phyloP scores from a whole-genome alignment of 805 yeast species.

The Hanseniaspora mollemarum region DNA sequence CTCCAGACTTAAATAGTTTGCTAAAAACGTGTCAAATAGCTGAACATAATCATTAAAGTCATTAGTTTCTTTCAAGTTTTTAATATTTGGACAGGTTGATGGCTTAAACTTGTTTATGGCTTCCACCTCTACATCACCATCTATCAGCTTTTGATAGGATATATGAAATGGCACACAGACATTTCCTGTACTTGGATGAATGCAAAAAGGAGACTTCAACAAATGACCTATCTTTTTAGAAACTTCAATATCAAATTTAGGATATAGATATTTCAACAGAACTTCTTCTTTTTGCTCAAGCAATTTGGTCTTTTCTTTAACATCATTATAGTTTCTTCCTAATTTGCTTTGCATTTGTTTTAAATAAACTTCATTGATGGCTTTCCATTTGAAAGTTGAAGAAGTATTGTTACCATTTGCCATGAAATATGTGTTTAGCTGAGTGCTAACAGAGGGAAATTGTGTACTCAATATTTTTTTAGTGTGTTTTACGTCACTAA shows the following conservation, averaged over 20 bases:
- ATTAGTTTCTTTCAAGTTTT: neutral
- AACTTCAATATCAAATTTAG: conserved; percentile 86
- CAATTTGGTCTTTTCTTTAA: conserved; percentile 11
- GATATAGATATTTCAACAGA: conserved; percentile 70
- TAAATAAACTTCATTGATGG: conserved; percentile 43
- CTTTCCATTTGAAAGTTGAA: conserved; percentile 66
- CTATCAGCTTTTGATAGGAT: conserved; percentile 13
- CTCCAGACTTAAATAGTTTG: conserved; percentile 2
- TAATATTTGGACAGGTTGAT: conserved; percentile 13
- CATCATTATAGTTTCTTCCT: conserved; percentile 15
- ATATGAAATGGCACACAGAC: conserved; percentile 71
- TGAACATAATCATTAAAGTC: conserved; percentile 7
- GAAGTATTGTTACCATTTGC: conserved; percentile 40
- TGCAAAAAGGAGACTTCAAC: conserved; percentile 90
- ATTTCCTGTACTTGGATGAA: conserved; percentile 91
- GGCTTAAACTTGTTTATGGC: conserved; percentile 5
- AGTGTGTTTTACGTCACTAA: conserved; percentile 36
- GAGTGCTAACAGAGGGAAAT: conserved; percentile 43
- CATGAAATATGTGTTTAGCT: conserved; percentile 55
- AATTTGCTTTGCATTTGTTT: conserved; percentile 40
- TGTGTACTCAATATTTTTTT: conserved; percentile 23
- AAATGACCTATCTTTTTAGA: conserved; percentile 82
- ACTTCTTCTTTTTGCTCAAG: conserved; percentile 51
- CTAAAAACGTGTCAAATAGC: conserved; percentile 6
- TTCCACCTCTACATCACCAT: neutral